Evolutionary conservation across 352 stramenopile genomes (phyloP), one percentile per base, ranked within the genome.

Genomic region (Pythium monospermum): DNA sequence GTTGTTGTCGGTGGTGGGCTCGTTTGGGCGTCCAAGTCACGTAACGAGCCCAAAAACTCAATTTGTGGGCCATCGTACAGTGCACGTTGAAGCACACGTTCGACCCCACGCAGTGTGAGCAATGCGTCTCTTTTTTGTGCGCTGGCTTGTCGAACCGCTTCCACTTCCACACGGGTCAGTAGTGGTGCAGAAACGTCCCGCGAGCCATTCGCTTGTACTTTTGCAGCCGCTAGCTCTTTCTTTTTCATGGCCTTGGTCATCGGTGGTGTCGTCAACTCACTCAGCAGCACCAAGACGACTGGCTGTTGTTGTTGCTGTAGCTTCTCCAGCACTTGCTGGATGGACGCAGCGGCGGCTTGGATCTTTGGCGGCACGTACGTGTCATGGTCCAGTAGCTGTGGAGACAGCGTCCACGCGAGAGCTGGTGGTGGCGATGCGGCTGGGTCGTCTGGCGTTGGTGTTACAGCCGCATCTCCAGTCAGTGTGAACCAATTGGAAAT

Each of bases 401-500:
- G 53, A 0, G 71, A 68, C 15, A 88, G 59, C 13, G 64, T 58
- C 74, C 77, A 88, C 16, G 48, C 32, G 7, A 82, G 25, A n/a
- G n/a, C n/a, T n/a, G n/a, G n/a, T n/a, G n/a, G n/a, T n/a, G n/a
- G n/a, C n/a, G n/a, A n/a, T n/a, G n/a, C n/a, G 3, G 49, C 4
- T 49, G 22, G 26, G 1, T 39, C 39, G 8, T 37, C 37, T 5
- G 41, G 38, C 4, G 21, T 15, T 2, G 4, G 19, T 8, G 39
- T 61, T n/a, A n/a, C n/a, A n/a, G n/a, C n/a, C n/a, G n/a, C n/a
- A n/a, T n/a, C n/a, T n/a, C n/a, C n/a, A 15, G 68, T 41, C 4
- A 90, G 59, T 18, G 62, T 71, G 46, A 83, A 90, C 72, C 79
- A 90, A 25, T 83, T 57, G n/a, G 76, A 60, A 19, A 90, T 36